phyloP scores from a whole-genome alignment of 2,329 filamentous ascomycete species.

The Cladosporium cucumerinum region DNA sequence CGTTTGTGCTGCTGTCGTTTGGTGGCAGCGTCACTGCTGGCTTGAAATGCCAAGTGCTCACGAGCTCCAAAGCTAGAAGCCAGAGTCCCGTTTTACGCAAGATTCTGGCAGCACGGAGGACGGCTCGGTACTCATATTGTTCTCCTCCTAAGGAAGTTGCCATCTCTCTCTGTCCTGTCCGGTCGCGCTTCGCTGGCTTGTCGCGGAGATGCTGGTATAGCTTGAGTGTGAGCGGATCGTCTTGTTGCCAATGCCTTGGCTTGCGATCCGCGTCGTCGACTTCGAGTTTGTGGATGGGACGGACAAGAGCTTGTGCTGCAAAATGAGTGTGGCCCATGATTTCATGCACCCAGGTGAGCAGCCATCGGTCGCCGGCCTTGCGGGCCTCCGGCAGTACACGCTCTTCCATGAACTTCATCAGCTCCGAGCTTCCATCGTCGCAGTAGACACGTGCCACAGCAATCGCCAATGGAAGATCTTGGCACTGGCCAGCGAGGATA shows the following conservation, averaged over 20 bases:
- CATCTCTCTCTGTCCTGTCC: slow-evolving; percentile 58
- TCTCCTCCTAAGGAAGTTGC: neutral
- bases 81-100: slow-evolving; percentile 62
- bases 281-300: slow-evolving; percentile 69
- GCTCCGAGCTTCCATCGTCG: slow-evolving; percentile 72
- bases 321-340: slow-evolving; percentile 78
- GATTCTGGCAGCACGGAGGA: slow-evolving; percentile 74
- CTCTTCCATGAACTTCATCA: slow-evolving; percentile 72
- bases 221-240: slow-evolving; percentile 84
- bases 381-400: slow-evolving; percentile 75
- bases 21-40: slow-evolving; percentile 8
- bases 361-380: slow-evolving; percentile 82
- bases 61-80: slow-evolving; percentile 78
- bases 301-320: slow-evolving; percentile 71
- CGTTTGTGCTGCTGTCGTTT: slow-evolving; percentile 12
- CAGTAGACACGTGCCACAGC: slow-evolving; percentile 85
- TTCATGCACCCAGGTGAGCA: slow-evolving; percentile 94
- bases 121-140: slow-evolving; percentile 47
- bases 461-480: slow-evolving; percentile 85
- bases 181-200: slow-evolving; percentile 56
- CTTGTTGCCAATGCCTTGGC: slow-evolving; percentile 57
- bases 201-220: slow-evolving; percentile 82
- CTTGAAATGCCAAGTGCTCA: slow-evolving; percentile 79
- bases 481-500: slow-evolving; percentile 80
- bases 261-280: slow-evolving; percentile 6